Evolutionary conservation across 345 rosid species (phyloP).

Genomic region (Diplotaxis tenuifolia): DNA sequence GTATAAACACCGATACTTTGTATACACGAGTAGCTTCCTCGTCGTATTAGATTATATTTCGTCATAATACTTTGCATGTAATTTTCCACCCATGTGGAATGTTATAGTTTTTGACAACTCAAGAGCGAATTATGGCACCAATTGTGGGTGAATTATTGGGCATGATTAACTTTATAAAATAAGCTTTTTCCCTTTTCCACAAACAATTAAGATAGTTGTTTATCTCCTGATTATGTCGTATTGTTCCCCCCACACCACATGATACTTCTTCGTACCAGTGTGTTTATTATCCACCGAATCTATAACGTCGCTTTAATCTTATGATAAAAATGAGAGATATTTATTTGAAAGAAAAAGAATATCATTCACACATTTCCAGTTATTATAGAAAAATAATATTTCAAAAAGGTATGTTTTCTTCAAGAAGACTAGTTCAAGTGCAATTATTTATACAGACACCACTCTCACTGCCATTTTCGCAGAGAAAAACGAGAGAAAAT

Average conservation of each 20-base stretch:
- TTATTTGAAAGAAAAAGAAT: neutral
- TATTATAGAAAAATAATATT: neutral
- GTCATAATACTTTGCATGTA: conserved; percentile 3
- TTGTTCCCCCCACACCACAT: conserved; percentile 10
- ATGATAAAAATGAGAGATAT: conserved; percentile 17
- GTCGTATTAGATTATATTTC: neutral
- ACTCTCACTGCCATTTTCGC: conserved; percentile 27
- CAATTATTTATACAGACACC: conserved; percentile 27
- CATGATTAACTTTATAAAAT: neutral
- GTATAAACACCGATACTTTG: neutral
- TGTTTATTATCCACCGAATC: conserved; percentile 30
- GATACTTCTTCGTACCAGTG: conserved; percentile 4
- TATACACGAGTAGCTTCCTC: neutral
- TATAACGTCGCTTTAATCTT: conserved; percentile 27
- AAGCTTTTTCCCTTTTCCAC: neutral
- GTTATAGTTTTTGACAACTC: neutral
- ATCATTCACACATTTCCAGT: neutral
- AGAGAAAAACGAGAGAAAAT: conserved; percentile 21
- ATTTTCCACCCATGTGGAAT: conserved; percentile 21
- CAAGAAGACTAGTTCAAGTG: conserved; percentile 15
- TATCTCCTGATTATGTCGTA: neutral
- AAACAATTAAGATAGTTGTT: neutral
- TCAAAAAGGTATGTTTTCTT: conserved; percentile 1
- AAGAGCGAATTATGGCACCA: conserved; percentile 26
- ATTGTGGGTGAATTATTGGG: conserved; percentile 22